Base-by-base conservation (phyloP, 2,329 filamentous ascomycete species). In the Xylariaceae sp. region DNA sequence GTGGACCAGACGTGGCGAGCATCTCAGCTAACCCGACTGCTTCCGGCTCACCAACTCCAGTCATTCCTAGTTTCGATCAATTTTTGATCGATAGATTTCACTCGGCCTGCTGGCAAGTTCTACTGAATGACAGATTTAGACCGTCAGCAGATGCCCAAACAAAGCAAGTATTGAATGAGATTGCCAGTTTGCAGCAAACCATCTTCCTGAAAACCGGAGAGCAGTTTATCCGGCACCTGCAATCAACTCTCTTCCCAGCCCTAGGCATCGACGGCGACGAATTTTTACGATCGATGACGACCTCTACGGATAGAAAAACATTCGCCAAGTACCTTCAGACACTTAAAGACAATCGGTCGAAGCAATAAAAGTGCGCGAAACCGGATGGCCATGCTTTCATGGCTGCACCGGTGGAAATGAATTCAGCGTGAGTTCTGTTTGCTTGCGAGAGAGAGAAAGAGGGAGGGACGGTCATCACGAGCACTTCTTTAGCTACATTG, bases 21-120 rank as follows among this genome's bases (percentile, higher is more conserved):
- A 81, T 86, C 49, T 76, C 80, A 11, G 74, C 78, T 52, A 81
- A 80, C 59, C 80, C 80, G 2, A 74, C 73, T 2, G 75, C 80
- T 3, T 78, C 77, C 9, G 75, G 78, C 3, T 78, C 79, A 1
- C 78, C 84, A 3, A 72, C 75, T 9, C 85, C 85, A 9, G 76
- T 75, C 15, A 86, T 99, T 34, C 90, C 92, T 1, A 93, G 94
- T 5, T 99, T 99, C 71, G 92, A 96, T 67, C 83, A 84, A 58
- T 97, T 96, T 75, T 88, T 96, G 75, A 89, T 97, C 60, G 85
- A 89, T 49, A 85, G 89, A 18, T 96, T 99, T 77, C 93, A 96
- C 60, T 84, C 89, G 0, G 82, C 95, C 6, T 92, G 89, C 73
- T 99, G 94, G 94, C 88, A 90, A 47, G 86, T 97, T 5, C 85